A percentile compares a stretch with the other conserved stretches of the same genome.
Conservation (phyloP, 345 rosid genomes). For the Syzygium grande region DNA sequence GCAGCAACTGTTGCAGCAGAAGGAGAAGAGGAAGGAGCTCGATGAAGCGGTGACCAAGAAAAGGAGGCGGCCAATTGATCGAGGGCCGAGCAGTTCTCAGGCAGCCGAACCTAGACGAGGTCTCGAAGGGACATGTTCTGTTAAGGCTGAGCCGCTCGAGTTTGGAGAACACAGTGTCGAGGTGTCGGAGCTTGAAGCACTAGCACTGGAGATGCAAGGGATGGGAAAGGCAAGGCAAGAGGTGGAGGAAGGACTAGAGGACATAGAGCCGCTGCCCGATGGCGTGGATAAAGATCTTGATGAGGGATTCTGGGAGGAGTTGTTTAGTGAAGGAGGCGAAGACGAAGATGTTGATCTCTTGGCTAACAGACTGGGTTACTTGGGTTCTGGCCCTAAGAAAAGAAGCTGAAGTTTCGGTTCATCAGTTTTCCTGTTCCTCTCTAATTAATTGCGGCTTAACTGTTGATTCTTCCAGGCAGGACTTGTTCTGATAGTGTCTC, state of each 20-base stretch:
- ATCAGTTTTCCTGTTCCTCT: background rate
- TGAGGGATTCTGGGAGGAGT: constrained; percentile 76
- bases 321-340: constrained; percentile 34
- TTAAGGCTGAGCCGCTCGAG: constrained; percentile 54
- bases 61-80: constrained; percentile 39
- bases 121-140: background rate
- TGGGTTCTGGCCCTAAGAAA: constrained; percentile 28
- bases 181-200: constrained; percentile 73
- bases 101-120: constrained; percentile 10
- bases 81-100: constrained; percentile 2
- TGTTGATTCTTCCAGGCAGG: background rate
- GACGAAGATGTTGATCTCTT: constrained; percentile 39
- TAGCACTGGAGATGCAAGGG: constrained; percentile 81
- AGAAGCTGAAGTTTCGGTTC: background rate
- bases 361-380: constrained; percentile 40
- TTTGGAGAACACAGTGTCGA: constrained; percentile 17
- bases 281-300: constrained; percentile 26
- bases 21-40: constrained; percentile 45
- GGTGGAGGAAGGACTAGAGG: constrained; percentile 17
- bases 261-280: constrained; percentile 10
- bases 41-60: constrained; percentile 51
- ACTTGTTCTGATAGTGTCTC: background rate
- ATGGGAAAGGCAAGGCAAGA: constrained; percentile 20
- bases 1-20: constrained; percentile 50
- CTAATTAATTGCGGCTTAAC: background rate